Evolutionary conservation across 2,329 filamentous ascomycete species (phyloP).

Genomic region (Cordyceps fumosorosea): DNA sequence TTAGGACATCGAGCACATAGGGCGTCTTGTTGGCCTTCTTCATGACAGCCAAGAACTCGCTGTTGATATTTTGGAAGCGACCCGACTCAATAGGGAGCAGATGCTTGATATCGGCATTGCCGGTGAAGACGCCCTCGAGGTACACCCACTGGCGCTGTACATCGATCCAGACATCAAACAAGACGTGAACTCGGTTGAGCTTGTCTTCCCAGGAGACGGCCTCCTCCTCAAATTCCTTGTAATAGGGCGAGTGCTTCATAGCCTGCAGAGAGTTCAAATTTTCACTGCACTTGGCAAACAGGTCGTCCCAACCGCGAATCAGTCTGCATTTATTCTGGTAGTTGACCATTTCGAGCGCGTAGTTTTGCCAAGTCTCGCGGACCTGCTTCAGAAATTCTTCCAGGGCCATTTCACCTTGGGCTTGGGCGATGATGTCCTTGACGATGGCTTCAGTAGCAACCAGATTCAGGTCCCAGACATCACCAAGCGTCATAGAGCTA

Average conservation of each 20-base stretch:
- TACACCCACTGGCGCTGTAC: constrained; percentile 99
- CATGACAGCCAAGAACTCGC: constrained; percentile 97
- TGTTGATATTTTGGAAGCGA: constrained; percentile 98
- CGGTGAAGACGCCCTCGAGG: constrained; percentile 95
- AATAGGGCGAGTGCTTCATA: constrained; percentile 98
- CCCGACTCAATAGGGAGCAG: constrained; percentile 93
- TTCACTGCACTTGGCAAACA: constrained; percentile 97
- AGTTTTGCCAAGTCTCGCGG: constrained; percentile 93
- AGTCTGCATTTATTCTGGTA: constrained; percentile 98
- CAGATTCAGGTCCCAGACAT: constrained; percentile 96
- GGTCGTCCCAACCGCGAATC: constrained; percentile 95
- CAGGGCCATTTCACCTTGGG: constrained; percentile 94
- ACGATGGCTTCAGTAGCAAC: constrained; percentile 81
- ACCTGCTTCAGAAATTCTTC: constrained; percentile 97
- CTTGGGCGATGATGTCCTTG: constrained; percentile 88
- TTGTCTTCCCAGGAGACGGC: constrained; percentile 97
- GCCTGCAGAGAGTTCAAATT: constrained; percentile 96
- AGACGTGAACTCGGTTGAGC: constrained; percentile 89
- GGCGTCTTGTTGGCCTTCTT: constrained; percentile 98
- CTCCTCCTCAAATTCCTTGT: constrained; percentile 98
- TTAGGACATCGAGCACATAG: constrained; percentile 90
- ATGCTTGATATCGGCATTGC: constrained; percentile 98
- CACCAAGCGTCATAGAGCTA: constrained; percentile 90
- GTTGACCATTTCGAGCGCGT: constrained; percentile 86
- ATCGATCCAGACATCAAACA: constrained; percentile 99